Evolutionary conservation across 2,329 filamentous ascomycete species (phyloP).

Genomic region (Zasmidium citrigriseum): DNA sequence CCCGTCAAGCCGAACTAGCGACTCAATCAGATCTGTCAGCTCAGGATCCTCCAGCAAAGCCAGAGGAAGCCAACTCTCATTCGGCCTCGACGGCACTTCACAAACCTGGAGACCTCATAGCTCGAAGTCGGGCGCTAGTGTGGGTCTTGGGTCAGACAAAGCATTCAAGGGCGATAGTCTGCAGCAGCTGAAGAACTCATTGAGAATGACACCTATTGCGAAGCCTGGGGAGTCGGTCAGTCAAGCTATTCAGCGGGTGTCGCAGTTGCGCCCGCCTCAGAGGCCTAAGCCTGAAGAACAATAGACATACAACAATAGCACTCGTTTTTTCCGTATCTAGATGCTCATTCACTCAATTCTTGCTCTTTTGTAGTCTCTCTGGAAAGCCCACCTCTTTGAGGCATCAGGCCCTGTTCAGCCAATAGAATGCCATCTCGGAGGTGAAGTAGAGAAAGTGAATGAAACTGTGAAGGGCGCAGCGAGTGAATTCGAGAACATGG

Average conservation of each 20-base stretch:
- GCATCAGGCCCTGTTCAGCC: neutral
- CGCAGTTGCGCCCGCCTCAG: constrained; percentile 12
- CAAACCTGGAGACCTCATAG: constrained; percentile 18
- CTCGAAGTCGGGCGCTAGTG: constrained; percentile 15
- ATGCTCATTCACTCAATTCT: neutral
- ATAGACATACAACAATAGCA: neutral
- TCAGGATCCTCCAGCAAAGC: neutral
- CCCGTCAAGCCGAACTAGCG: neutral
- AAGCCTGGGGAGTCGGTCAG: constrained; percentile 16
- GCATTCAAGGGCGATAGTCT: constrained; percentile 3
- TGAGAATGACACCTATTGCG: constrained; percentile 23
- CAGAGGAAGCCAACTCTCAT: neutral
- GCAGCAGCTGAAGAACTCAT: constrained; percentile 14
- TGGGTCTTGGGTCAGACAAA: constrained; percentile 9
- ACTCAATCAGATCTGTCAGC: constrained; percentile 2
- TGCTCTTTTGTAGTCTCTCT: neutral
- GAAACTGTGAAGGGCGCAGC: neutral
- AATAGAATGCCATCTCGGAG: neutral
- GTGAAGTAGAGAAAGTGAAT: neutral
- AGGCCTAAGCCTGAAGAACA: constrained; percentile 8
- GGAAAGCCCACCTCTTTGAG: neutral
- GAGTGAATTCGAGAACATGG: neutral
- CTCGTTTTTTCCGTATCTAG: neutral
- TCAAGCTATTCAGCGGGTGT: constrained; percentile 20
- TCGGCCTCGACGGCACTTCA: constrained; percentile 18